Evolutionary conservation across 192 early-diverging fungal genomes (phyloP).

Genomic region (Phycomyces blakesleeanus): DNA sequence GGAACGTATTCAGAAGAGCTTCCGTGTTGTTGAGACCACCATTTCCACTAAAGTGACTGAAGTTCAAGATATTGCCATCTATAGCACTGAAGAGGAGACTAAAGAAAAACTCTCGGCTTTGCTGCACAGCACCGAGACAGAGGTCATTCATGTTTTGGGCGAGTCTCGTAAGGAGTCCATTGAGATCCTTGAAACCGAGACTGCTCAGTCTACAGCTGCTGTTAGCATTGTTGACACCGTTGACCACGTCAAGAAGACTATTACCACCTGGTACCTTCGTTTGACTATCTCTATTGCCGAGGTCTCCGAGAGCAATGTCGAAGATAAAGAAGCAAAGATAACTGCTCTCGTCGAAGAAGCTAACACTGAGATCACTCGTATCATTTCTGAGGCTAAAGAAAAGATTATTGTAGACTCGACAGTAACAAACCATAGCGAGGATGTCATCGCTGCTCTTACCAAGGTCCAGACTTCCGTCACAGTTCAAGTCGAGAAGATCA

Average conservation of each 20-base stretch:
- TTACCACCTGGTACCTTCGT: neutral
- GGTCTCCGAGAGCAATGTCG: neutral
- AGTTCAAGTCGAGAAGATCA: slow-evolving; percentile 8
- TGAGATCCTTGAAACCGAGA: neutral
- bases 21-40: neutral
- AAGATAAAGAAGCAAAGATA: slow-evolving; percentile 10
- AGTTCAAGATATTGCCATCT: slow-evolving; percentile 11
- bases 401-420: neutral
- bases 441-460: slow-evolving; percentile 4
- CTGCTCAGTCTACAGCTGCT: slow-evolving; percentile 1
- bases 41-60: slow-evolving; percentile 3
- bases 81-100: neutral
- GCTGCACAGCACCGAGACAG: neutral
- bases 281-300: neutral
- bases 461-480: slow-evolving; percentile 9
- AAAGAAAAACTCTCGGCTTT: slow-evolving; percentile 6
- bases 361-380: slow-evolving; percentile 8
- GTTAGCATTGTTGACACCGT: slow-evolving; percentile 16
- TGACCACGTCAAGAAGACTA: slow-evolving; percentile 5
- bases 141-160: slow-evolving; percentile 2
- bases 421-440: neutral
- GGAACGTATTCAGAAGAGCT: neutral
- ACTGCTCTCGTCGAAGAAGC: neutral
- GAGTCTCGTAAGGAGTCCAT: neutral
- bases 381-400: slow-evolving; percentile 4